phyloP scores from a whole-genome alignment of 768 basidiomycete species.

The Lactarius vividus region DNA sequence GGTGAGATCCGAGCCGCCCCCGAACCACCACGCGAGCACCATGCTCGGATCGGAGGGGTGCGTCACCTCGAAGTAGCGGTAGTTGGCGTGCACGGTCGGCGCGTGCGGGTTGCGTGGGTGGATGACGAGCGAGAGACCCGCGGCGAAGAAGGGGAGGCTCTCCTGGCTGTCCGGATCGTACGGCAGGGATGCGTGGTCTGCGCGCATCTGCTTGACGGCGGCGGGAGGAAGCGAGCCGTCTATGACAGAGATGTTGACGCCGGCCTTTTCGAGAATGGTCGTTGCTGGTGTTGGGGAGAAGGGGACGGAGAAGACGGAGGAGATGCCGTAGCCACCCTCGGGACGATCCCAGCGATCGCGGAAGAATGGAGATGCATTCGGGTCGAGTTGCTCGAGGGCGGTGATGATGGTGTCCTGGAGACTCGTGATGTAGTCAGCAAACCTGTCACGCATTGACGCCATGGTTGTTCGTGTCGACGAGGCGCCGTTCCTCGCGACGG shows the following conservation, averaged over 20 bases:
- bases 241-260: conserved; percentile 92
- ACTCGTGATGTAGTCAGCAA: conserved; percentile 69
- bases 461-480: neutral
- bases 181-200: conserved; percentile 79
- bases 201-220: conserved; percentile 92
- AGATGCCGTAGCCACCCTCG: conserved; percentile 73
- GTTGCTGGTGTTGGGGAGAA: conserved; percentile 30
- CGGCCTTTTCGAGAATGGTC: conserved; percentile 87
- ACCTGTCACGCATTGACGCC: conserved; percentile 64
- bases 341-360: conserved; percentile 77
- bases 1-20: conserved; percentile 92
- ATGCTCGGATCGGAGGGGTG: conserved; percentile 34
- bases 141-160: conserved; percentile 88
- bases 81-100: conserved; percentile 94
- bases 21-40: conserved; percentile 96
- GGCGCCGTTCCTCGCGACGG: neutral
- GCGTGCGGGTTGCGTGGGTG: conserved; percentile 93
- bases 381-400: conserved; percentile 77
- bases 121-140: conserved; percentile 88
- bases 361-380: conserved; percentile 65
- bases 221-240: conserved; percentile 84
- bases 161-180: conserved; percentile 53
- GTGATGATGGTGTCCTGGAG: conserved; percentile 81
- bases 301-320: conserved; percentile 72
- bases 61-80: conserved; percentile 94